Base-by-base conservation (phyloP, 2,329 filamentous ascomycete species). In the Colletotrichum noveboracense region DNA sequence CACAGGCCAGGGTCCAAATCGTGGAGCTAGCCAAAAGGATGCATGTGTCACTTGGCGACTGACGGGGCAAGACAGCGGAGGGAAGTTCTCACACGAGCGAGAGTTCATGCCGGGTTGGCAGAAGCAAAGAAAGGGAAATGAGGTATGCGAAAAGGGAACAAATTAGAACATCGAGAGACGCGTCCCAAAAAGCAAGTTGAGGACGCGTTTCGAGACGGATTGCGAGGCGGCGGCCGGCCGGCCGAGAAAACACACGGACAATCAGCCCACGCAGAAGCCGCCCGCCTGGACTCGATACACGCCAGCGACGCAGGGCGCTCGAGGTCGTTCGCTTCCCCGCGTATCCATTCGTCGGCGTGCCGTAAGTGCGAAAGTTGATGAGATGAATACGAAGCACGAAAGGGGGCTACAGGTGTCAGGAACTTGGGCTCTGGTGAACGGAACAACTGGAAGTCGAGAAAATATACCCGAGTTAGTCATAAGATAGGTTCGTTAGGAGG, bases 261-360 rank as follows among this genome's bases (percentile, higher is more conserved):
- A 56, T 74, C 74, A 74, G 70, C 56, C 62, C 55, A 72, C 43
- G 61, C 34, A 71, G 10, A 52, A 52, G 43, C 43, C n/a, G 43
- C n/a, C 28, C 62, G 24, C 56, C 21, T 64, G 58, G 70, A 58
- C 26, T 72, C 64, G 64, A 65, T 30, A 65, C 73, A 73, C 64
- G 73, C 70, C 64, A 73, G 30, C 12, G 58, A 16, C 26, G 56
- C 48, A 48, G 32, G 73, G 64, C 64, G 69, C 43, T 56, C 12
- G 36, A 34, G 10, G 48, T 56, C 38, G 61, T 61, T 56, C 38
- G 61, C 43, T 75, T 72, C 69, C 72, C 72, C 68, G 61, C 72
- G 68, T 75, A 75, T 75, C 69, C 73, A 72, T 72, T 36, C 60
- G 52, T 18, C 30, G 12, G 18, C 18, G 28, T 21, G 58, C 56